Percentiles rank a stretch among this genome's conserved stretches.
phyloP scores from a whole-genome alignment of 2,329 filamentous ascomycete genomes.

The Calonectria leucothoes region DNA sequence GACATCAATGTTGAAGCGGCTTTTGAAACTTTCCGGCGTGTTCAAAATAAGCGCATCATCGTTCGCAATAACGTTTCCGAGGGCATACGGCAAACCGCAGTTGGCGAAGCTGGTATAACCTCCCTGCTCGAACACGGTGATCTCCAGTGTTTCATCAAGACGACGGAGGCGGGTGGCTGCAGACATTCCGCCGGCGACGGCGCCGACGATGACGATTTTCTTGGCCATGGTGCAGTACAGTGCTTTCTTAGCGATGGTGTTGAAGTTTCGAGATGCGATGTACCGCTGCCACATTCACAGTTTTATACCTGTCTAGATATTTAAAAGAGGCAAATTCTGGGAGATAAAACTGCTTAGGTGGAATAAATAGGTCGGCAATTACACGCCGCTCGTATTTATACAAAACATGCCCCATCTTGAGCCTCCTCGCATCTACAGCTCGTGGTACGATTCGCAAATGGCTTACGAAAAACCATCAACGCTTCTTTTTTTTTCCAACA shows the following conservation, averaged over 20 bases:
- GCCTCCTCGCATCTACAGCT: not conserved
- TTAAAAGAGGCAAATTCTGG: not conserved
- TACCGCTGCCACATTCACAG: not conserved
- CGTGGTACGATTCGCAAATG: not conserved
- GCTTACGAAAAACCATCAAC: not conserved
- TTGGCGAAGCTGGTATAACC: slow-evolving; percentile 20
- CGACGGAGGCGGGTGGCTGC: slow-evolving; percentile 22
- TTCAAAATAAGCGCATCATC: slow-evolving; percentile 11
- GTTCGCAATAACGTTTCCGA: slow-evolving; percentile 1
- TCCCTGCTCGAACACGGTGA: slow-evolving; percentile 20
- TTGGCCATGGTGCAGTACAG: not conserved
- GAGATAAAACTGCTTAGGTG: not conserved
- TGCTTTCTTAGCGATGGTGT: not conserved
- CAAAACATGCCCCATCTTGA: too few species aligned
- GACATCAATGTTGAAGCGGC: slow-evolving; percentile 17
- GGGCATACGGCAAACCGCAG: slow-evolving; percentile 22
- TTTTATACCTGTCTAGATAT: not conserved
- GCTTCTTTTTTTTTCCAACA: not conserved
- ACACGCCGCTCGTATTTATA: not conserved
- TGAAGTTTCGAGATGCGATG: not conserved
- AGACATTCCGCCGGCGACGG: slow-evolving; percentile 25
- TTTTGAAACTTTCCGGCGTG: slow-evolving; percentile 9
- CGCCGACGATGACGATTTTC: slow-evolving; percentile 20
- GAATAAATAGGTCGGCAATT: not conserved
- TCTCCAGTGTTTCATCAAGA: slow-evolving; percentile 7